Base-by-base conservation (phyloP, 1,139 yeast species). In the Yamadazyma siamensis region DNA sequence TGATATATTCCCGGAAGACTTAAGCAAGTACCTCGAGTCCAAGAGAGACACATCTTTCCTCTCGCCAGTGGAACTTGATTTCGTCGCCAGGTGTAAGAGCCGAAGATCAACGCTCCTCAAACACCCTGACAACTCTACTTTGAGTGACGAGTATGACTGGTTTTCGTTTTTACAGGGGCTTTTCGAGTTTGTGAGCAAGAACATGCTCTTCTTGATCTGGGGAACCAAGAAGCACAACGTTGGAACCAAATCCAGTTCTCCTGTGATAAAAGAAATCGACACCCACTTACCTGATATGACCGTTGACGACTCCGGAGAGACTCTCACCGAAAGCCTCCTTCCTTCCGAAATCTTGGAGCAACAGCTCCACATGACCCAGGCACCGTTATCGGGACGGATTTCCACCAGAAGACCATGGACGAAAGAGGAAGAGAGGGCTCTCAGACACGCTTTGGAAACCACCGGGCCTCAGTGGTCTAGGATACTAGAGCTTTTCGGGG, bases 401-500 rank as follows among this genome's bases (percentile, higher is more conserved):
- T 52, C 55, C 8, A 43, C 50, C 18, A 64, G 91, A 39, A 62
- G 89, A 35, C 79, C 87, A 5, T 91, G 98, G 98, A 77, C 95
- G 0, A 65, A 77, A 38, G 94, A 81, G 22, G 98, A 91, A 53
- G 97, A 91, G 49, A 78, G 75, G 25, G 94, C 96, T 0, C 65
- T 91, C 21, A 65, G 85, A 28, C 80, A 80, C 36, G 97, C 96
- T 0, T 64, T 91, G 33, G 86, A 83, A 43, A 67, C 78, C 14
- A 78, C 81, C 44, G 98, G 98, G 1, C 94, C 97, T 0, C 86
- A 81, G 44, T 91, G 98, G 98, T 72, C 94, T 1, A 83, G 84
- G 34, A 91, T 91, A 33, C 59, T 88, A 28, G 96, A 86, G 47
- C 62, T 83, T 15, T 85, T 84, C 53, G 98, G 98, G 0, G 83